Evolutionary conservation across 768 basidiomycete species (phyloP), one percentile per base, ranked within the genome.

Genomic region (Pluteus cervinus): DNA sequence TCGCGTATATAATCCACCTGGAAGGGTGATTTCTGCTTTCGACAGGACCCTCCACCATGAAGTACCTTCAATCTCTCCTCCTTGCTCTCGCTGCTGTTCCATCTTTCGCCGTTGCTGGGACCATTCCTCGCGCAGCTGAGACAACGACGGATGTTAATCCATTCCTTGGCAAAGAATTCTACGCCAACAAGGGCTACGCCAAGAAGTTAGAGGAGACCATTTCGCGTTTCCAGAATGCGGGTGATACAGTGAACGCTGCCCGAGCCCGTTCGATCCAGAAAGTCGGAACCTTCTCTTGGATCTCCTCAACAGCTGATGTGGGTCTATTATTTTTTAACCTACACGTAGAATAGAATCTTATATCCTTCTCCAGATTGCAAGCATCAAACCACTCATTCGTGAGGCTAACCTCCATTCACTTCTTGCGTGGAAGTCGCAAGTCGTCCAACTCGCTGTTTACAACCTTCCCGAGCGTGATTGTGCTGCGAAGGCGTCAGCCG

Each of bases 401-500:
- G 18, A 40, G 20, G 8, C 17, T 11, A 26, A 34, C 25, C 15
- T 35, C 43, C 24, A 24, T 23, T 36, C n/a, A n/a, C n/a, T n/a
- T n/a, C n/a, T n/a, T n/a, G n/a, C n/a, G n/a, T 32, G 44, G 11
- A 40, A 52, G 37, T 44, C 46, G 22, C 48, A 53, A 26, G 41
- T 59, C 15, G 48, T 63, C 30, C 54, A 60, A 31, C 39, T 61
- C 25, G 57, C 54, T 21, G 49, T 63, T 15, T 61, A 63, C 50
- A 55, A 60, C 33, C 47, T 63, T 12, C 61, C 61, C n/a, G 53
- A 61, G 26, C 53, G 59, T 36, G 61, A 62, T 36, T 61, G 61
- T 37, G 49, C 52, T 34, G 60, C 61, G 9, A 56, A 55, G 26
- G 56, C 59, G 1, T 57, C 55, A 4, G 45, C 48, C 29, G 60